These are phyloP conservation scores for Wallacemonas rigidus DNA, from an alignment of 208 protist genomes.

Conservation along the genomic window DNA sequence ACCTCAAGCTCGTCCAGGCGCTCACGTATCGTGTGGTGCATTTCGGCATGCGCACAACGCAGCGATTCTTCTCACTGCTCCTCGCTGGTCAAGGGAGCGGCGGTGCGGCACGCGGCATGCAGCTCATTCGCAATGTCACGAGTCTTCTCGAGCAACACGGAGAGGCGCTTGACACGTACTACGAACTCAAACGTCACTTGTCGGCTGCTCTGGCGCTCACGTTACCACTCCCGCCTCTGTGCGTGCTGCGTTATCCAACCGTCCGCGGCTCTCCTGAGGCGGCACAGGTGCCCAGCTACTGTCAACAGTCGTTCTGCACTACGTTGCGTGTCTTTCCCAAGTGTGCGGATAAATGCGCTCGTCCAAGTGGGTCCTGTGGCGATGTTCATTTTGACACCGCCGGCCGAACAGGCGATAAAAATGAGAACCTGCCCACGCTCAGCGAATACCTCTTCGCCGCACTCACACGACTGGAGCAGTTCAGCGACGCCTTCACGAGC, in stretches of 20 bases:
- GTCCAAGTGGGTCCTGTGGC: no score
- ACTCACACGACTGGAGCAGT: conserved; percentile 25
- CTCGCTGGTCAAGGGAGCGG: conserved; percentile 29
- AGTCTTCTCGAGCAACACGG: conserved; percentile 37
- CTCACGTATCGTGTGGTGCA: conserved; percentile 55
- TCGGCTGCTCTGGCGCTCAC: conserved; percentile 41
- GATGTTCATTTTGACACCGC: no score
- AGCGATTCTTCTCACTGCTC: conserved; percentile 57
- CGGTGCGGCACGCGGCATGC: conserved; percentile 19
- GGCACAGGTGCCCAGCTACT: conserved; percentile 3
- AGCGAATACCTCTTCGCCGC: conserved; percentile 26
- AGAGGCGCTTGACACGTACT: conserved; percentile 47
- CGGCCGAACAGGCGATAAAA: background rate
- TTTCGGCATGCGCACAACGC: conserved; percentile 70
- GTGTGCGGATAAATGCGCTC: background rate
- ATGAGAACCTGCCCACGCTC: background rate
- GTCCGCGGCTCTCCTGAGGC: background rate
- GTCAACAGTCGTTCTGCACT: background rate
- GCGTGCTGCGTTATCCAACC: background rate
- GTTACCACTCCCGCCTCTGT: conserved; percentile 33
- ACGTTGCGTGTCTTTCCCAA: background rate
- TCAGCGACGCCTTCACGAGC: conserved; percentile 56
- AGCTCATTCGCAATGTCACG: conserved; percentile 32
- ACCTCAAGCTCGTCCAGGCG: conserved; percentile 59
- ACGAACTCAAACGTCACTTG: conserved; percentile 49